phyloP scores from a whole-genome alignment of 2,329 filamentous ascomycete species.

The Colletotrichum trifolii region DNA sequence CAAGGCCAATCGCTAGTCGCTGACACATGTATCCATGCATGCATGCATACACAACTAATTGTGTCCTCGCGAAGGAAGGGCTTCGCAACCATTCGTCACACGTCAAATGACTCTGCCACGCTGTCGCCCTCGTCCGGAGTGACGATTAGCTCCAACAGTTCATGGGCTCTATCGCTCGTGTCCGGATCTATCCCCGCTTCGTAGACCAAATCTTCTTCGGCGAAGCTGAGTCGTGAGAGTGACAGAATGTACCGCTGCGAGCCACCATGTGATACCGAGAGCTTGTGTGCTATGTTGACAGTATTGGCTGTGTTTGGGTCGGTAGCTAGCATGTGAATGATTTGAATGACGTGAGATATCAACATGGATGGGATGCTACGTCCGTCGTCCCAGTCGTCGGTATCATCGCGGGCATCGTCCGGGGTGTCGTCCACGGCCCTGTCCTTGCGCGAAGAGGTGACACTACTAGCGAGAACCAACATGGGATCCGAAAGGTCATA shows the following conservation, averaged over 20 bases:
- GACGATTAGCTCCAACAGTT: conserved; percentile 82
- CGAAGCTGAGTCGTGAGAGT: conserved; percentile 86
- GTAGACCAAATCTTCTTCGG: conserved; percentile 79
- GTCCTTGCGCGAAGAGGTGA: conserved; percentile 18
- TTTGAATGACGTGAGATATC: conserved; percentile 58
- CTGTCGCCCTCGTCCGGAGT: conserved; percentile 75
- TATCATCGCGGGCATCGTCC: conserved; percentile 17
- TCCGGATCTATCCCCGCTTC: conserved; percentile 82
- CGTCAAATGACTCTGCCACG: conserved; percentile 54
- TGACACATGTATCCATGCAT: background rate
- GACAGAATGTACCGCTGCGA: conserved; percentile 85
- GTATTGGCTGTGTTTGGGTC: conserved; percentile 56
- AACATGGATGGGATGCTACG: conserved; percentile 52
- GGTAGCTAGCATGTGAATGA: conserved; percentile 65
- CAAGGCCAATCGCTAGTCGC: background rate
- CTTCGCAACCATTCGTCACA: conserved; percentile 38
- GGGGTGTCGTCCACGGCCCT: conserved; percentile 27
- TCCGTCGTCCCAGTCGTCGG: conserved; percentile 28
- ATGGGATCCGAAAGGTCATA: conserved; percentile 59
- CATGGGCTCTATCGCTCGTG: conserved; percentile 83
- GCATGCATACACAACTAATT: no score
- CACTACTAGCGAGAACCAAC: conserved; percentile 13
- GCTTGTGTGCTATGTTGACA: conserved; percentile 75
- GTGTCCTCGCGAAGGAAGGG: no score
- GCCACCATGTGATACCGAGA: conserved; percentile 76